These are phyloP conservation scores for Extremus antarcticus DNA, from an alignment of 495 filamentous ascomycete species.

Conservation along the genomic window DNA sequence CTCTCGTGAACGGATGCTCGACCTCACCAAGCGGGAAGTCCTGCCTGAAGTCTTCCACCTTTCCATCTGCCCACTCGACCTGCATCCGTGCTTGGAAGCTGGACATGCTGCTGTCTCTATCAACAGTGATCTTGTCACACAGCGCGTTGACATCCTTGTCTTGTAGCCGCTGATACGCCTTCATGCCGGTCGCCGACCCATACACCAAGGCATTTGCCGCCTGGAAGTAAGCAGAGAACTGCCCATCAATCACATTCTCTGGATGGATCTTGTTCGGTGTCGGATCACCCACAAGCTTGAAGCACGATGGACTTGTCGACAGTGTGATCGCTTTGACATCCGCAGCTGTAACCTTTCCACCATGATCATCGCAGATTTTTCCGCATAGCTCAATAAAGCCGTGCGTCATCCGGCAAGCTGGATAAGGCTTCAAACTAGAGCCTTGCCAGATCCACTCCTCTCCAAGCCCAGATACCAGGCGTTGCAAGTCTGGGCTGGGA, in stretches of 20 bases:
- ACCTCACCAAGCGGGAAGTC: constrained; percentile 21
- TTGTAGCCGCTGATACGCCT: constrained; percentile 15
- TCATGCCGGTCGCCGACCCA: constrained; percentile 18
- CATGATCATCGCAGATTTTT: constrained; percentile 1
- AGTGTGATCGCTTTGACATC: constrained; percentile 13
- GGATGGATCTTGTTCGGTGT: constrained; percentile 24
- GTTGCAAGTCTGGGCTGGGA: constrained; percentile 6
- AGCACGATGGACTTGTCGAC: constrained; percentile 14
- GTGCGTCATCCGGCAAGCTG: constrained; percentile 25
- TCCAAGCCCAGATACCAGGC: constrained; percentile 15
- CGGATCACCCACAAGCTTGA: constrained; percentile 20
- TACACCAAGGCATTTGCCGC: constrained; percentile 17
- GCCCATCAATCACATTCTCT: constrained; percentile 21
- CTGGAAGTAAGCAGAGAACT: constrained; percentile 24
- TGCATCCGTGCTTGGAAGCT: constrained; percentile 11
- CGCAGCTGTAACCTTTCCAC: constrained; percentile 1
- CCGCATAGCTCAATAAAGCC: constrained; percentile 20
- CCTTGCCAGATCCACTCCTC: constrained; percentile 16
- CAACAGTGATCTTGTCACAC: constrained; percentile 16
- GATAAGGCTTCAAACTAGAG: constrained; percentile 20
- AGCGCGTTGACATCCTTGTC: constrained; percentile 14
- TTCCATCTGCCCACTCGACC: constrained; percentile 16
- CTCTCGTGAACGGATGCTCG: constrained; percentile 21
- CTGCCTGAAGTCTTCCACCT: constrained; percentile 9
- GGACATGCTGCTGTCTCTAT: constrained; percentile 8